These are phyloP conservation scores for Sporothrix euskadiensis DNA, from an alignment of 2,329 filamentous ascomycete genomes.

Conservation along the genomic window DNA sequence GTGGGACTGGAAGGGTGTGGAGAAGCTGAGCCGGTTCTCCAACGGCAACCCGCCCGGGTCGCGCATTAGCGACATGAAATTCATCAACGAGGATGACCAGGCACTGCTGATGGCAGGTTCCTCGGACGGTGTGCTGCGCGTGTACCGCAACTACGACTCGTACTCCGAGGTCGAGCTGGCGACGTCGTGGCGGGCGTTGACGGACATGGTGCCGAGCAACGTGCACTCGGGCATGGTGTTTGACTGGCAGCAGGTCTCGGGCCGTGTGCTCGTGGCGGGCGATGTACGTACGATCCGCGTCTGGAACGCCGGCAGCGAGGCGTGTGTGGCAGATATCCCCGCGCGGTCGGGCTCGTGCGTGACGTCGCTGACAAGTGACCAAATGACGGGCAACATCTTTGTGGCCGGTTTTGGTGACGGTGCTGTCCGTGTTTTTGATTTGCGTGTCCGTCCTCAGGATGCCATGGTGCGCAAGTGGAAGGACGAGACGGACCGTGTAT, in stretches of 20 bases:
- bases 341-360: conserved; percentile 94
- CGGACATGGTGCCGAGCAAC: conserved; percentile 90
- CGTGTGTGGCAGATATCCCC: conserved; percentile 90
- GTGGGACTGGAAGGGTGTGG: conserved; percentile 87
- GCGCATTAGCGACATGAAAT: conserved; percentile 90
- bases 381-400: conserved; percentile 96
- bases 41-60: conserved; percentile 92
- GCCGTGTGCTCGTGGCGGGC: conserved; percentile 89
- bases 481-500: conserved; percentile 79
- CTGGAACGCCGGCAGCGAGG: conserved; percentile 93
- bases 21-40: conserved; percentile 78
- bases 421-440: conserved; percentile 90
- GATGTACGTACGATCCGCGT: conserved; percentile 94
- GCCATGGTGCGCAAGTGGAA: conserved; percentile 98
- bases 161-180: conserved; percentile 77
- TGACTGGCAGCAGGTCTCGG: conserved; percentile 98
- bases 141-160: conserved; percentile 89
- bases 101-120: conserved; percentile 93
- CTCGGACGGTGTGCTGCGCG: conserved; percentile 89
- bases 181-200: conserved; percentile 86
- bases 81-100: conserved; percentile 98
- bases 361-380: conserved; percentile 92
- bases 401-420: conserved; percentile 96
- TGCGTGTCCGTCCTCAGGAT: conserved; percentile 77
- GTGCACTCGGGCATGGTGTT: conserved; percentile 95